Percentiles rank a stretch among this genome's conserved stretches.
These are phyloP conservation scores for Inga laurina DNA, from an alignment of 306 rosid genomes.

Conservation along the genomic window DNA sequence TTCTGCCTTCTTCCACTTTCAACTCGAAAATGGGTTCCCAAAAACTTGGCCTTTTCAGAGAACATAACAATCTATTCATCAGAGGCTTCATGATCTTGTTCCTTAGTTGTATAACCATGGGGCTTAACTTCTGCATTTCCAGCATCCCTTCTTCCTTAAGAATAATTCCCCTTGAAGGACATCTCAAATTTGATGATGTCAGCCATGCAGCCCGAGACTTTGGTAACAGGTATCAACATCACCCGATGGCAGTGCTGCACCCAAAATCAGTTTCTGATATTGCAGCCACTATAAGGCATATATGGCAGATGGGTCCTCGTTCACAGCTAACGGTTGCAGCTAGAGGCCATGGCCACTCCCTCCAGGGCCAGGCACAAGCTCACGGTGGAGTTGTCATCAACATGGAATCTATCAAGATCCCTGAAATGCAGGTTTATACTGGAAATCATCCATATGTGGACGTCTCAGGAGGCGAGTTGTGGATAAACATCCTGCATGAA, in stretches of 20 bases:
- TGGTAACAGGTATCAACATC: constrained; percentile 71
- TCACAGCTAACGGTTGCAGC: constrained; percentile 87
- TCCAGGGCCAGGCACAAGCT: constrained; percentile 88
- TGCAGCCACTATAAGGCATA: constrained; percentile 60
- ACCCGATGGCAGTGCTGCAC: constrained; percentile 72
- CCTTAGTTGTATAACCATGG: constrained; percentile 48
- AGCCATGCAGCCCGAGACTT: constrained; percentile 77
- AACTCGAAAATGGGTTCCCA: constrained; percentile 47
- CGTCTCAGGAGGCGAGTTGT: constrained; percentile 87
- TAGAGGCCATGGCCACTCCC: constrained; percentile 98
- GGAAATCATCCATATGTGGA: constrained; percentile 63
- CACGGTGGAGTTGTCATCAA: constrained; percentile 78
- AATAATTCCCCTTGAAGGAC: constrained; percentile 68
- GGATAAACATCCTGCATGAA: constrained; percentile 92
- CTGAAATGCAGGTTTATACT: constrained; percentile 54
- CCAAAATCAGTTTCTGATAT: constrained; percentile 85
- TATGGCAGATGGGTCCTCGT: constrained; percentile 77
- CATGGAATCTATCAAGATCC: constrained; percentile 74
- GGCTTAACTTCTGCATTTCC: constrained; percentile 55
- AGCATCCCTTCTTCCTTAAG: constrained; percentile 50
- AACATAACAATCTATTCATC: constrained; percentile 47
- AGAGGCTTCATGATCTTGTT: constrained; percentile 60
- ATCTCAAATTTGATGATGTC: constrained; percentile 61
- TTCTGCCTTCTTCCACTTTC: constrained; percentile 50
- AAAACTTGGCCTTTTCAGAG: constrained; percentile 39